Evolutionary conservation across 2,329 filamentous ascomycete species (phyloP), one percentile per base, ranked within the genome.

Genomic region (Intubia oerlemansii): DNA sequence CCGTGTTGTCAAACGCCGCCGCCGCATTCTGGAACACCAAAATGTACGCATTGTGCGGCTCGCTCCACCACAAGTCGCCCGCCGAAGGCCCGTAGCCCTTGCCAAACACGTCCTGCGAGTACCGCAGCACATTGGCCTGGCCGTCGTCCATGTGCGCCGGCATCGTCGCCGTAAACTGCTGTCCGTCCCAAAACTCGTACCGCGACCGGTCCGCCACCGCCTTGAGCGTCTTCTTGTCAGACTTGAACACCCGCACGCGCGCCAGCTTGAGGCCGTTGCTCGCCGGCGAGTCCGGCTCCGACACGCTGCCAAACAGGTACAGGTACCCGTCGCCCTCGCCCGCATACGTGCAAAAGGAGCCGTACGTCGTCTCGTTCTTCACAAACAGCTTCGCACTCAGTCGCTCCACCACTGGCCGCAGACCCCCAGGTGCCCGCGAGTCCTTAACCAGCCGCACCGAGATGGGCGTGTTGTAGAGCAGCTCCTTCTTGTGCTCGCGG

Each of bases 251-350:
- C 10, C 14, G 24, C n/a, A 37, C 32, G 10, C 37, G 35, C 12
- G 37, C 37, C 24, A 38, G 37, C 27, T 37, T 37, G 16, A 38
- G 35, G 7, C 37, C 37, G 27, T 38, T 38, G 33, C 32, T 37
- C 10, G 9, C 5, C 16, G 32, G 28, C n/a, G 15, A 13, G 21
- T 11, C 18, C 11, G 33, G 24, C 19, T 36, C 33, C 14, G 30
- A 30, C n/a, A 38, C 27, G 17, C 37, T 33, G 8, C 28, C 37
- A 37, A 38, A 38, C 11, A 37, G 27, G 25, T 38, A 38, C 16
- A 38, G 30, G 18, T 31, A 37, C 4, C 29, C 29, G 17, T 32
- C 28, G 14, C 24, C 24, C 13, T 22, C 14, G 20, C 24, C 28
- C 15, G 31, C 12, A 19, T 25, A 25, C 10, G 30, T 15, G 19